Evolutionary conservation across 1,139 yeast genomes (phyloP), one percentile per base, ranked within the genome.

Genomic region (Zygosaccharomyces sapae): DNA sequence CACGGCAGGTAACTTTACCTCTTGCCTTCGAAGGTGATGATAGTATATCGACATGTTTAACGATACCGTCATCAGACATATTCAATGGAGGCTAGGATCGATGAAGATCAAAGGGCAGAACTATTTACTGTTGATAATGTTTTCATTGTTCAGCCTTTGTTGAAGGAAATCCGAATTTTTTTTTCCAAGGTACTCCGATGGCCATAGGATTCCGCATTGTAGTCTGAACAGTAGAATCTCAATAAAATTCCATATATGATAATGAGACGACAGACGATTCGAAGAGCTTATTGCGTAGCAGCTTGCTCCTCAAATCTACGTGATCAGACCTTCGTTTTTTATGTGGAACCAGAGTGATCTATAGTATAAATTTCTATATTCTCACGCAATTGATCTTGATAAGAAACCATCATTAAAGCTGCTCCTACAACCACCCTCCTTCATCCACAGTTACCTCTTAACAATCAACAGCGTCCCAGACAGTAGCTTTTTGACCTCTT

Each of bases 1-100:
- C 38, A 30, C 42, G 39, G 19, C n/a, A 19, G 9, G 29, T 12
- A n/a, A 33, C 30, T 31, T 38, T 38, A 30, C 45, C 40, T 19
- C 45, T 27, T 6, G 38, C 43, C 41, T 50, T 57, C 4, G 53
- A 44, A 3, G 65, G 65, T 4, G 62, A 56, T 2, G 61, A 52
- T 20, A 55, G 40, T 5, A 60, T 57, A 44, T 58, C 64, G 7
- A 33, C 47, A 44, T 60, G 63, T 9, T 39, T 48, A 7, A 55
- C 54, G 36, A 59, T 54, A 44, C 54, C 63, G 18, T 54, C 56
- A 22, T 43, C 50, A 22, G 46, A 33, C 46, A 38, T 47, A 12
- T n/a, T 30, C 13, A 27, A 18, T 18, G 12, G 16, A 12, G 16
- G 27, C 22, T 27, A 12, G 22, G 34, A 25, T 27, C 20, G 12